phyloP scores from a whole-genome alignment of 2,329 filamentous ascomycete genomes.

The Colletotrichum plurivorum region DNA sequence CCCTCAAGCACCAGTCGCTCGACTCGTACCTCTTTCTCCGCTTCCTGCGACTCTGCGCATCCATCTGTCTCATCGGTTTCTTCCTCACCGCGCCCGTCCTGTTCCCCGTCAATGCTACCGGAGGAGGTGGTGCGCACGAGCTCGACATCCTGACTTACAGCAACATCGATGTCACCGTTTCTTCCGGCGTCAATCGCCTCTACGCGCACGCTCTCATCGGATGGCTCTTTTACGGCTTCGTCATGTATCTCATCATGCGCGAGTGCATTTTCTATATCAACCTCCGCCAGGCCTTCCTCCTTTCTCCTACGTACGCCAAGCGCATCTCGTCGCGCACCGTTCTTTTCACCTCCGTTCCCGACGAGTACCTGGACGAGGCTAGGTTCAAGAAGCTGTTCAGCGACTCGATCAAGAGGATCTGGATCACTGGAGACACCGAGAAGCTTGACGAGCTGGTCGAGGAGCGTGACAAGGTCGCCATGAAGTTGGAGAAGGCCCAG shows the following conservation, averaged over 20 bases:
- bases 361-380: conserved; percentile 82
- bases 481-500: conserved; percentile 89
- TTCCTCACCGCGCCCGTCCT: conserved; percentile 89
- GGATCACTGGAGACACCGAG: conserved; percentile 84
- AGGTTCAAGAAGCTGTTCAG: conserved; percentile 87
- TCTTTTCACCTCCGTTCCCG: conserved; percentile 88
- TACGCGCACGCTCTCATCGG: conserved; percentile 87
- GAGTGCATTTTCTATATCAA: conserved; percentile 95
- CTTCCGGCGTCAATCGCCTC: conserved; percentile 72
- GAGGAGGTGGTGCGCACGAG: conserved; percentile 73
- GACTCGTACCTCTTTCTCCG: conserved; percentile 89
- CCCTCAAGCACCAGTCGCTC: conserved; percentile 87
- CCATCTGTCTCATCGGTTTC: conserved; percentile 87
- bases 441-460: conserved; percentile 86
- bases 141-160: conserved; percentile 85
- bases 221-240: conserved; percentile 88
- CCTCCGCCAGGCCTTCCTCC: conserved; percentile 90
- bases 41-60: conserved; percentile 82
- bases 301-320: conserved; percentile 86
- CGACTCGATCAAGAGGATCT: conserved; percentile 83
- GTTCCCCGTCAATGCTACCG: conserved; percentile 89
- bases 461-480: conserved; percentile 83
- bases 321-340: conserved; percentile 93
- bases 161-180: conserved; percentile 73
- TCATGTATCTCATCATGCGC: conserved; percentile 89